These are phyloP conservation scores for Acacia concinna DNA, from an alignment of 331 rosid species.

Conservation along the genomic window DNA sequence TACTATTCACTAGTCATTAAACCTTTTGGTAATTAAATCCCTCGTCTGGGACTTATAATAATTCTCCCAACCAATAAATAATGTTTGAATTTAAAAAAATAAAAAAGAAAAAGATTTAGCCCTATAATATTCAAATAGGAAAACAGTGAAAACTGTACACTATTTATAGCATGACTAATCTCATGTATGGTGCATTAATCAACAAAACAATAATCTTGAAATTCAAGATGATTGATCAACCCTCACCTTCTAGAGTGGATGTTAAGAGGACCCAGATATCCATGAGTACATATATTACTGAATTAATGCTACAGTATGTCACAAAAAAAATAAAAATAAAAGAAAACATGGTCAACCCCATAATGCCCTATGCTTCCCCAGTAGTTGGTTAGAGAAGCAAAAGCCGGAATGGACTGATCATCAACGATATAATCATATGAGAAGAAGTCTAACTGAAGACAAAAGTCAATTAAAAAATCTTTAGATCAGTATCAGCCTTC, in stretches of 20 bases:
- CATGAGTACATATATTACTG: not conserved
- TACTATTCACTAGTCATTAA: no score
- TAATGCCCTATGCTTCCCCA: not conserved
- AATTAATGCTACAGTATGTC: not conserved
- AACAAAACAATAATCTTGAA: not conserved
- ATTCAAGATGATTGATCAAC: not conserved
- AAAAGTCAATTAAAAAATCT: not conserved
- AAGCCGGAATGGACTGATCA: not conserved
- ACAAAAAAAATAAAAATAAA: no score
- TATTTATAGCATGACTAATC: not conserved
- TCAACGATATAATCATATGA: not conserved
- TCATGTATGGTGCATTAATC: not conserved
- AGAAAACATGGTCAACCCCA: not conserved
- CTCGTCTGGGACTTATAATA: no score
- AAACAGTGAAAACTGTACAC: not conserved
- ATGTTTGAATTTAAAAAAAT: not conserved
- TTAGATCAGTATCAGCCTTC: not conserved
- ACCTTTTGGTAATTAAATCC: no score
- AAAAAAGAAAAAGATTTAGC: not conserved
- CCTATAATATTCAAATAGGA: not conserved
- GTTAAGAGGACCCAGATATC: not conserved
- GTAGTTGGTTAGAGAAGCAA: not conserved
- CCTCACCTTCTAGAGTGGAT: not conserved
- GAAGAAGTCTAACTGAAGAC: not conserved
- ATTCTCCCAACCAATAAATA: not conserved